These are phyloP conservation scores for Candida ortonii DNA, from an alignment of 805 yeast species.

Conservation along the genomic window DNA sequence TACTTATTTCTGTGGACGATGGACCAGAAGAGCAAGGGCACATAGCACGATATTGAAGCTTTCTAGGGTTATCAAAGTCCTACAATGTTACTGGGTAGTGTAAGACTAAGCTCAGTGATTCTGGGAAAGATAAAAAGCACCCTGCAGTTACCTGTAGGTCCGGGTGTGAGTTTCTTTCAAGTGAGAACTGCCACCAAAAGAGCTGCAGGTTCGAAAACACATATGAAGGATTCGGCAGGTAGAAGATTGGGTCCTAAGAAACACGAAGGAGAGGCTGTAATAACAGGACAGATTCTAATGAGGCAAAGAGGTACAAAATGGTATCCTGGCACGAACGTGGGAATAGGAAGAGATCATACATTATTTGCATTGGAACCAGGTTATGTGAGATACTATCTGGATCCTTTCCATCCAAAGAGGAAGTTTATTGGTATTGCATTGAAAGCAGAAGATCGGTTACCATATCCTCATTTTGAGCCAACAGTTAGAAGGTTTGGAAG, in stretches of 20 bases:
- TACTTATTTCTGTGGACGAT: too few species aligned
- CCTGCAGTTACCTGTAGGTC: constrained; percentile 10
- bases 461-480: constrained; percentile 91
- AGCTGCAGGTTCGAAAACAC: constrained; percentile 93
- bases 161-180: constrained; percentile 25
- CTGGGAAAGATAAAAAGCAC: constrained; percentile 14
- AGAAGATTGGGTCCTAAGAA: constrained; percentile 89
- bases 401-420: constrained; percentile 95
- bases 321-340: constrained; percentile 90
- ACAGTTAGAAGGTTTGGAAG: constrained; percentile 81
- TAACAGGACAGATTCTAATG: constrained; percentile 82
- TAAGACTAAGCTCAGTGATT: constrained; percentile 7
- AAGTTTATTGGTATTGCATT: constrained; percentile 88
- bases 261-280: constrained; percentile 72
- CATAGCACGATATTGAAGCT: too few species aligned
- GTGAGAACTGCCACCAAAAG: constrained; percentile 90
- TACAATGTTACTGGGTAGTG: constrained; percentile 5
- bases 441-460: constrained; percentile 58
- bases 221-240: constrained; percentile 93
- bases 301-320: constrained; percentile 94
- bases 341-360: constrained; percentile 92
- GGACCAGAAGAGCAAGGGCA: too few species aligned
- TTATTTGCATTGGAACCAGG: constrained; percentile 91
- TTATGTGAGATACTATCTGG: constrained; percentile 82
- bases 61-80: too few species aligned